Evolutionary conservation across 2,329 filamentous ascomycete genomes (phyloP), one percentile per base, ranked within the genome.

Genomic region (Rhynchosporium agropyri): DNA sequence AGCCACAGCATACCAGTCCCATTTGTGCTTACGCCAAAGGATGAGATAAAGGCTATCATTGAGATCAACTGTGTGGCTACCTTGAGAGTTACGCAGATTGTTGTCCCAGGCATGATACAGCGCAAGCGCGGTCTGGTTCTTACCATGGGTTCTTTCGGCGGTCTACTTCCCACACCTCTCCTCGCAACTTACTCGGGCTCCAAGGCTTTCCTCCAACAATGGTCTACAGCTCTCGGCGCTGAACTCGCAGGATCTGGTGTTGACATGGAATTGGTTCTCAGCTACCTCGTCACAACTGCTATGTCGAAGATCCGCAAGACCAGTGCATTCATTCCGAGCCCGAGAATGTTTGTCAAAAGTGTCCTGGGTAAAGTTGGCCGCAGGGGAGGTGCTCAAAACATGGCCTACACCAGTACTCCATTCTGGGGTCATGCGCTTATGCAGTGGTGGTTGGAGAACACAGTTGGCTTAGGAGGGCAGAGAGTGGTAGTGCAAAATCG

Each of bases 151-250:
- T 97, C 93, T 10, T 96, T 98, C 75, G 95, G 90, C 66, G 96
- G 95, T 69, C 89, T 96, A 78, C 86, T 95, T 65, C 95, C 95
- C 7, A 97, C 92, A 0, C 93, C 96, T 5, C 87, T 95, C 60
- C 84, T 99, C 50, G 95, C 95, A 12, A 98, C 95, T 3, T 99
- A 99, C 83, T 96, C 91, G 50, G 95, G 95, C 69, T 95, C 90
- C 85, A 99, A 99, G 80, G 94, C 95, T 1, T 99, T 99, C 84
- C 83, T 99, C 55, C 94, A 98, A 79, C 89, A 96, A 74, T 99
- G 95, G 95, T 97, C 90, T 69, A 89, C 87, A 5, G 88, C 95
- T 10, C 84, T 99, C 13, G 90, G 89, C 0, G 85, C 89, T 13
- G 95, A 99, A 78, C 84, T 99, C 36, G 86, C 89, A 67, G 85